Base-by-base conservation (phyloP, 805 yeast genomes). In the Yamadazyma akitaensis region DNA sequence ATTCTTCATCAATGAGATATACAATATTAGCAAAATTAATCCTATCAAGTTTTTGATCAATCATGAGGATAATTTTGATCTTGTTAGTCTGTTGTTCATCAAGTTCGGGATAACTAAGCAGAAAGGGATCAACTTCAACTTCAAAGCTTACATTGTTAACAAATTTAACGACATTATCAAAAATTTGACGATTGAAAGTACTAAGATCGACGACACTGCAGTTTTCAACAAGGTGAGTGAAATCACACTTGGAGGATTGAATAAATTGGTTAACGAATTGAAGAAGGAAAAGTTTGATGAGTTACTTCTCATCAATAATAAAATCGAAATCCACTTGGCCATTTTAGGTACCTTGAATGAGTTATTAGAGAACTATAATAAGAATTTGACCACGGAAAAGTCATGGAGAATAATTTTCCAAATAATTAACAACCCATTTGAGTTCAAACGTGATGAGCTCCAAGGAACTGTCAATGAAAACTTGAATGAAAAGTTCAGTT, bases 321-420 rank as follows among this genome's bases (percentile, higher is more conserved):
- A 85, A 53, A 76, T 82, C 2, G 91, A 85, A 44, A 79, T 89
- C 50, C 80, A 84, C 49, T 73, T 85, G 14, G 76, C 76, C 25
- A 64, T 79, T 0, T 67, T 91, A 35, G 76, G 80, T 25, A 84
- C 88, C 0, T 62, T 92, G 43, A 85, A 82, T 58, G 80, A 75
- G 26, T 70, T 91, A n/a, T 72, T 92, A 28, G 95, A 90, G 56
- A 82, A 85, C 54, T 85, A 81, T 59, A 97, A 96, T 31, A 65
- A 72, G 6, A 70, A 84, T 42, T 68, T 71, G 37, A 50, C 48
- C 16, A 33, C 43, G n/a, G 65, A 68, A 39, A 62, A 74, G n/a
- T 82, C 86, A 0, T 92, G 98, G 98, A 76, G 77, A 32, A 64
- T 73, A 2, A 85, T 90, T 1, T 81, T 92, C 51, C 66, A 73